phyloP scores from a whole-genome alignment of 1,284 basidiomycete species.

The Mycena citricolor region DNA sequence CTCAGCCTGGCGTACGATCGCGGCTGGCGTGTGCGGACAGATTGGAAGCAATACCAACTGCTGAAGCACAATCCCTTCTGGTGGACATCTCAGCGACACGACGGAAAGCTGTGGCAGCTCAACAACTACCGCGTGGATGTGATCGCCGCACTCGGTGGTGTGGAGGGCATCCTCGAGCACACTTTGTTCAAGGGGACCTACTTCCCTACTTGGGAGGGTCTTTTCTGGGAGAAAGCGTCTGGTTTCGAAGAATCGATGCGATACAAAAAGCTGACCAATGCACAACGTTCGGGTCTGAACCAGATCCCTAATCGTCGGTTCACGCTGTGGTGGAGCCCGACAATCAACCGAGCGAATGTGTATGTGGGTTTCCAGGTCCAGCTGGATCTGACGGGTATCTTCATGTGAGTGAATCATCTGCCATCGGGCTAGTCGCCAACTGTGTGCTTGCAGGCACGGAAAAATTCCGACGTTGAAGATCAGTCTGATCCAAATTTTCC shows the following conservation, averaged over 20 bases:
- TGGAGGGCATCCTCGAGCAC: constrained; percentile 96
- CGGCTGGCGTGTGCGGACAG: constrained; percentile 93
- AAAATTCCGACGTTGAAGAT: constrained; percentile 98
- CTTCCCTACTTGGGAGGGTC: constrained; percentile 89
- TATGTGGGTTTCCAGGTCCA: constrained; percentile 99
- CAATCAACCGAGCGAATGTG: constrained; percentile 97
- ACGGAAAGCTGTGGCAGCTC: constrained; percentile 97
- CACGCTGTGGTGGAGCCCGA: constrained; percentile 99
- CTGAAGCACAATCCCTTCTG: constrained; percentile 95
- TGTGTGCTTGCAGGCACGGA: constrained; percentile 73
- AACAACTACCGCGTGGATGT: constrained; percentile 99
- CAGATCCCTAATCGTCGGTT: constrained; percentile 99
- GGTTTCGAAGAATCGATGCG: constrained; percentile 98
- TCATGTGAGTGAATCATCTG: constrained; percentile 55
- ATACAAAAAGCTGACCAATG: constrained; percentile 95
- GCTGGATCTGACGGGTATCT: constrained; percentile 93
- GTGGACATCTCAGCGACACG: constrained; percentile 98
- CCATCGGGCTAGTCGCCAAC: background rate
- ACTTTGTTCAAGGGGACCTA: constrained; percentile 98
- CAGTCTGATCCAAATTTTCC: constrained; percentile 99
- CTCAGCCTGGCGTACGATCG: constrained; percentile 93
- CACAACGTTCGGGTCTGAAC: constrained; percentile 93
- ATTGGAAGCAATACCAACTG: constrained; percentile 98
- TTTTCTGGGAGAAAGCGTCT: constrained; percentile 96
- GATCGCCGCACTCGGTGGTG: constrained; percentile 97